These are phyloP conservation scores for Kodamaea kakaduensis DNA, from an alignment of 805 yeast genomes.

Conservation along the genomic window DNA sequence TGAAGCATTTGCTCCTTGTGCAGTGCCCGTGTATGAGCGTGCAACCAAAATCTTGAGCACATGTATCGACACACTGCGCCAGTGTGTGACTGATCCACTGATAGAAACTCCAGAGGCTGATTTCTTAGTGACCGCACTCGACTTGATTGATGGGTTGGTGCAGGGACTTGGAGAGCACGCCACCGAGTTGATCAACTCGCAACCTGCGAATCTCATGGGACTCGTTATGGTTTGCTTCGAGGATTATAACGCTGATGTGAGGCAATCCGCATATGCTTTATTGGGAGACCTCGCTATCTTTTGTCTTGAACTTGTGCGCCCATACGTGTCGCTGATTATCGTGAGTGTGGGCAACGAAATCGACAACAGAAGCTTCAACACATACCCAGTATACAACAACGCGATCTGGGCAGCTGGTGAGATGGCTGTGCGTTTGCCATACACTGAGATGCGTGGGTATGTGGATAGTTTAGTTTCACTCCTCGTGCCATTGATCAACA, in stretches of 20 bases:
- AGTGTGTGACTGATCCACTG: slow-evolving; percentile 61
- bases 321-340: slow-evolving; percentile 50
- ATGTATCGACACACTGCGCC: slow-evolving; percentile 63
- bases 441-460: slow-evolving; percentile 47
- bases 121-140: slow-evolving; percentile 83
- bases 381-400: slow-evolving; percentile 72
- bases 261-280: slow-evolving; percentile 87
- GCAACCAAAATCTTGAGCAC: slow-evolving; percentile 65
- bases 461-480: slow-evolving; percentile 50
- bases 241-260: slow-evolving; percentile 79
- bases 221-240: slow-evolving; percentile 66
- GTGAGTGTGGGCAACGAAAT: slow-evolving; percentile 69
- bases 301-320: slow-evolving; percentile 42
- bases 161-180: slow-evolving; percentile 77
- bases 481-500: slow-evolving; percentile 56
- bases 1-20: slow-evolving; percentile 81
- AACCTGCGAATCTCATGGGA: slow-evolving; percentile 44
- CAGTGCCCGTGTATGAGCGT: slow-evolving; percentile 78
- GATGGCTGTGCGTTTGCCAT: slow-evolving; percentile 57
- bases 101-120: slow-evolving; percentile 83
- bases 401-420: slow-evolving; percentile 96
- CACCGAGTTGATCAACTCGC: slow-evolving; percentile 45
- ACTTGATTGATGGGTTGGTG: slow-evolving; percentile 85
- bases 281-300: slow-evolving; percentile 83
- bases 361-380: slow-evolving; percentile 45